These are phyloP conservation scores for Leishmania turanica DNA, from an alignment of 208 protist species.

Conservation along the genomic window DNA sequence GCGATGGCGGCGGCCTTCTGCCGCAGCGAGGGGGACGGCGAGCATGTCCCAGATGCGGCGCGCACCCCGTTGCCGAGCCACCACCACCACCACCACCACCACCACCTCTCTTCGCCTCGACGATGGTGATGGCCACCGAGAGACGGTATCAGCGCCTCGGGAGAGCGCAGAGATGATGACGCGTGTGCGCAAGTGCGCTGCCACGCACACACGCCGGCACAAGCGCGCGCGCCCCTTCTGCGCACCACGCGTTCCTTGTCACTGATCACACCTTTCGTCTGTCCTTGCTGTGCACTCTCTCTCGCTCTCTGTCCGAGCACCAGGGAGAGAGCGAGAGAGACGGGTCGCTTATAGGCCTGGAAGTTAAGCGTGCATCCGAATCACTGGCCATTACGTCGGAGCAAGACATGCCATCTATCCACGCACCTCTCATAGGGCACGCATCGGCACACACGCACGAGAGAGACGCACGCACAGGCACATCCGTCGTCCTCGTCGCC, in stretches of 20 bases:
- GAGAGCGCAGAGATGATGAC: background rate
- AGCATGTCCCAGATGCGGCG: background rate
- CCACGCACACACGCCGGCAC: slow-evolving; percentile 1
- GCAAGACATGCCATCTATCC: background rate
- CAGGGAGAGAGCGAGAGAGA: background rate
- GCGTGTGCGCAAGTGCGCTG: background rate
- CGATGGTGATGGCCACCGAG: background rate
- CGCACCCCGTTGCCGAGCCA: background rate
- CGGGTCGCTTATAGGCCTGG: background rate
- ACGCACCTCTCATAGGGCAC: background rate
- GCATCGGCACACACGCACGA: background rate
- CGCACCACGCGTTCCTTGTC: background rate
- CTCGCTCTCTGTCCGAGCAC: background rate
- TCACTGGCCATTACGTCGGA: background rate
- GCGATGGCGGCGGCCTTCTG: background rate
- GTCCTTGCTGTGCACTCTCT: background rate
- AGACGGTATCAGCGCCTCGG: background rate
- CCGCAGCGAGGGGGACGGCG: background rate
- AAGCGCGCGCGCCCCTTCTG: background rate
- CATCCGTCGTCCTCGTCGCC: background rate
- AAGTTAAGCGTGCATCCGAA: background rate
- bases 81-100: background rate
- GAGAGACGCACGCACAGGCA: background rate
- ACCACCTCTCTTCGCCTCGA: background rate
- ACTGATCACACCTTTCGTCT: background rate